Conservation (phyloP, 371 early-diverging fungal genomes). For the Phascolomyces articulosus region DNA sequence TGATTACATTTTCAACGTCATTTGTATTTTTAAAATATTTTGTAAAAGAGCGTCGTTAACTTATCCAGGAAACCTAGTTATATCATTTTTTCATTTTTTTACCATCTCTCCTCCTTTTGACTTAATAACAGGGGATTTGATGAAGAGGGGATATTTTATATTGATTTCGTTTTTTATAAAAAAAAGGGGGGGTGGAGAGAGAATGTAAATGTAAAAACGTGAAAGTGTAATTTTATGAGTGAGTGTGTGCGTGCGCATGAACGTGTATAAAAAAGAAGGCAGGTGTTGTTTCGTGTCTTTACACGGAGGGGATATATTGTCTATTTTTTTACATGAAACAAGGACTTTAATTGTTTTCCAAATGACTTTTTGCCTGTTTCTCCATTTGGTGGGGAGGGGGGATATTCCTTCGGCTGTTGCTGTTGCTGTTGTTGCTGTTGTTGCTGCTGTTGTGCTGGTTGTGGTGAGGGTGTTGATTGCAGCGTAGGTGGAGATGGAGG, state of each 20-base stretch:
- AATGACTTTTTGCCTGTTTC: constrained; percentile 4
- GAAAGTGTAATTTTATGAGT: not conserved
- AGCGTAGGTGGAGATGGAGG: not conserved
- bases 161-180: no score
- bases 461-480: not conserved
- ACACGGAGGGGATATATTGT: not conserved
- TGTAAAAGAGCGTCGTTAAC: constrained; percentile 44
- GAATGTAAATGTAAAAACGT: not conserved
- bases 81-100: not conserved
- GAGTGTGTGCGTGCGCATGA: no score
- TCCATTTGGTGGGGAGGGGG: constrained; percentile 2
- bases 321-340: not conserved
- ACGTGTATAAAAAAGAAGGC: no score
- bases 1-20: constrained; percentile 28
- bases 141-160: no score
- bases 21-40: constrained; percentile 47
- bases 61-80: not conserved
- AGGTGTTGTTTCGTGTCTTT: no score
- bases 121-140: not conserved
- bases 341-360: constrained; percentile 8
- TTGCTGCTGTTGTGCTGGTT: not conserved
- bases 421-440: constrained; percentile 9
- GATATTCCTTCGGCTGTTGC: not conserved
- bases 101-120: no score
- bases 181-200: not conserved